A percentile compares a stretch with the other conserved stretches of the same genome.
phyloP scores from a whole-genome alignment of 805 yeast species.

The Blastobotrys terrestris region DNA sequence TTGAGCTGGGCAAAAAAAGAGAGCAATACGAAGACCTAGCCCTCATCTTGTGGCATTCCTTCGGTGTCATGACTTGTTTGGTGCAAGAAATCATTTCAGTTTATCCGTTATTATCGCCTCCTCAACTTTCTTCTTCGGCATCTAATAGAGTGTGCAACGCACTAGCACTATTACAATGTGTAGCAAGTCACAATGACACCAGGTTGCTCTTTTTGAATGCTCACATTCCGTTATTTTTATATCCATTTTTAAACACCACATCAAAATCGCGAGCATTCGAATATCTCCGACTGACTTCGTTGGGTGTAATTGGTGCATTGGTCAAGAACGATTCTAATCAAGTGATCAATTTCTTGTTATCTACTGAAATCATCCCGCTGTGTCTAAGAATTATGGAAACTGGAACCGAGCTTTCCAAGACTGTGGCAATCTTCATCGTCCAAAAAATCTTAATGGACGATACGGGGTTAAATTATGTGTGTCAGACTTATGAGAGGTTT shows the following conservation, averaged over 20 bases:
- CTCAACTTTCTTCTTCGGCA: constrained; percentile 74
- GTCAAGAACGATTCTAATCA: constrained; percentile 95
- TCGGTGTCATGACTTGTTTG: constrained; percentile 91
- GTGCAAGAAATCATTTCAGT: constrained; percentile 86
- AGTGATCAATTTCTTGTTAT: constrained; percentile 80
- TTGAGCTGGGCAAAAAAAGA: constrained; percentile 88
- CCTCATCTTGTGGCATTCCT: constrained; percentile 87
- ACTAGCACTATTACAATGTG: constrained; percentile 88
- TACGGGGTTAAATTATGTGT: constrained; percentile 82
- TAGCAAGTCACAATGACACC: constrained; percentile 91
- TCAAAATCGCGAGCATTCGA: constrained; percentile 91
- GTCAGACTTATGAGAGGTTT: constrained; percentile 92
- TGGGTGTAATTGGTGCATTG: constrained; percentile 95
- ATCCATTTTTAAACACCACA: constrained; percentile 89
- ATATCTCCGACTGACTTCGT: constrained; percentile 82
- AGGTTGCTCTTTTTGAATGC: constrained; percentile 80
- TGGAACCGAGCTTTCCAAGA: constrained; percentile 86
- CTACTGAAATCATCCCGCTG: constrained; percentile 95
- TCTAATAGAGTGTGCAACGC: constrained; percentile 95
- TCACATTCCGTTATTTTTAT: constrained; percentile 84
- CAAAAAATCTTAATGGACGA: constrained; percentile 91
- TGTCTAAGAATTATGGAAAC: constrained; percentile 94
- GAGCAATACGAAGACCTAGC: constrained; percentile 95
- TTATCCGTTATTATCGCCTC: constrained; percentile 85
- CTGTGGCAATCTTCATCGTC: constrained; percentile 93